A percentile compares a stretch with the other conserved stretches of the same genome.
Conservation (phyloP, 257 asterid genomes). For the Dorcoceras hygrometricum region DNA sequence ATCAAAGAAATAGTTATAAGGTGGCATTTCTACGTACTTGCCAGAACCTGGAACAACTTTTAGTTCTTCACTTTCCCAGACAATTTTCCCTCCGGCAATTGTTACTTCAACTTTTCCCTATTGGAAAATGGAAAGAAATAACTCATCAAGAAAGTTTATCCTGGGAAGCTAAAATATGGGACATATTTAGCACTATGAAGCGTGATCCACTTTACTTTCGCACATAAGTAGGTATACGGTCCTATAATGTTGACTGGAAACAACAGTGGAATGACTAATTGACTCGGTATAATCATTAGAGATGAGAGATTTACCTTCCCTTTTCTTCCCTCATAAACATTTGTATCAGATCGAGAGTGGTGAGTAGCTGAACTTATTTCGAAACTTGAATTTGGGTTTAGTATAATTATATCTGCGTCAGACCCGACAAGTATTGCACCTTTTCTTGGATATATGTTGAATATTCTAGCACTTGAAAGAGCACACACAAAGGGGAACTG, state of each 20-base stretch:
- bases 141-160: not conserved
- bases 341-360: constrained; percentile 83
- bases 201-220: not conserved
- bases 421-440: constrained; percentile 92
- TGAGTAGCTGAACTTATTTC: constrained; percentile 69
- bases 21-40: constrained; percentile 71
- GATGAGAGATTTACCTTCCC: constrained; percentile 58
- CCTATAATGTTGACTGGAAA: not conserved
- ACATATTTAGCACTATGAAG: not conserved
- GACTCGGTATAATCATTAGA: not conserved
- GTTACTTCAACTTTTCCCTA: constrained; percentile 95
- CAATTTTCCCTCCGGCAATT: constrained; percentile 80
- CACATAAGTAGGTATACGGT: not conserved
- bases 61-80: constrained; percentile 78
- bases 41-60: constrained; percentile 72
- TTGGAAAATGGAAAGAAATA: not conserved
- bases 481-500: constrained; percentile 4
- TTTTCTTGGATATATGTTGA: constrained; percentile 92
- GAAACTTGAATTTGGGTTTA: constrained; percentile 84
- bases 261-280: not conserved
- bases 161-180: not conserved
- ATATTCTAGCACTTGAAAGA: constrained; percentile 70
- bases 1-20: constrained; percentile 73
- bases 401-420: constrained; percentile 87
- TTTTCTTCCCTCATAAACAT: constrained; percentile 79